Percentiles rank a stretch among this genome's conserved stretches.
Conservation (phyloP, 116 monocot species). For the Thalassia testudinum region DNA sequence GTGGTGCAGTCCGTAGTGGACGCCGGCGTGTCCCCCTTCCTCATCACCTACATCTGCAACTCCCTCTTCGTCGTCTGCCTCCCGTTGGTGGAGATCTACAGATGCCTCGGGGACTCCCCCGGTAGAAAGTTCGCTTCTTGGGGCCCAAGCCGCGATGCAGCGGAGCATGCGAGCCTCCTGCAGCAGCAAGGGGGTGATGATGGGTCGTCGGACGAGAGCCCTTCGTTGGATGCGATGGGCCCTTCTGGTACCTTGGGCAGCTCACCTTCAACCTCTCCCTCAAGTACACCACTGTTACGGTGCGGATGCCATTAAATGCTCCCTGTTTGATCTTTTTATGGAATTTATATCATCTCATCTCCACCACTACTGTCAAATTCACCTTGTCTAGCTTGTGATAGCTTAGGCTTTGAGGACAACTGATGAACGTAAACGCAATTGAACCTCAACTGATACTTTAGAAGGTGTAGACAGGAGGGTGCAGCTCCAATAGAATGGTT, state of each 20-base stretch:
- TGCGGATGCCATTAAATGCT: constrained; percentile 25
- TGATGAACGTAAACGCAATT: not conserved
- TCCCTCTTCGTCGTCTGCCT: constrained; percentile 77
- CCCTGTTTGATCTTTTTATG: too few species aligned
- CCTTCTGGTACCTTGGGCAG: constrained; percentile 93
- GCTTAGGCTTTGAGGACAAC: not conserved
- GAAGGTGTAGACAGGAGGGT: too few species aligned
- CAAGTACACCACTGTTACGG: constrained; percentile 92
- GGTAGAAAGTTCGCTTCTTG: constrained; percentile 9
- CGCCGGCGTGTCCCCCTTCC: constrained; percentile 79
- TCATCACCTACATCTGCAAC: constrained; percentile 91
- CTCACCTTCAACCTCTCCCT: constrained; percentile 89
- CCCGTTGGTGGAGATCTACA: constrained; percentile 60
- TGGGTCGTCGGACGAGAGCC: constrained; percentile 45
- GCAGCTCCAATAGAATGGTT: too few species aligned
- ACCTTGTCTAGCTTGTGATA: too few species aligned
- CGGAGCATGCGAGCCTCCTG: too few species aligned
- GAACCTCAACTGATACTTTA: not conserved
- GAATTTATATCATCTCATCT: too few species aligned
- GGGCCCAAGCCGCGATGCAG: not conserved
- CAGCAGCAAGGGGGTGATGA: too few species aligned
- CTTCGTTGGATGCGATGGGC: constrained; percentile 73
- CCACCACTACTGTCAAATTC: too few species aligned
- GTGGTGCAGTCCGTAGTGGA: constrained; percentile 91
- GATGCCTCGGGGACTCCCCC: constrained; percentile 45